These are phyloP conservation scores for Infundibulicybe gibba DNA, from an alignment of 768 basidiomycete genomes.

Conservation along the genomic window DNA sequence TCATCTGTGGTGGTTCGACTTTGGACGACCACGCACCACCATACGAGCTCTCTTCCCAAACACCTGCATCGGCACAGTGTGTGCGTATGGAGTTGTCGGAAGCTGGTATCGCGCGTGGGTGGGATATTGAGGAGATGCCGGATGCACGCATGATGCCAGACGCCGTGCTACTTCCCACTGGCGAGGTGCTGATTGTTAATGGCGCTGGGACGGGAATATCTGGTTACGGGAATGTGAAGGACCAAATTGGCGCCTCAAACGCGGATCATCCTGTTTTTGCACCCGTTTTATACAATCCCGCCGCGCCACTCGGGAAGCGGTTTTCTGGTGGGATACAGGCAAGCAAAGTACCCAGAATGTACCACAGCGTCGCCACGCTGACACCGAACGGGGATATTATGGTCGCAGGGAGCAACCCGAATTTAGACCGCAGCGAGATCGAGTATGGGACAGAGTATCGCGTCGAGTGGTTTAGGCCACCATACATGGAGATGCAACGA, in stretches of 20 bases:
- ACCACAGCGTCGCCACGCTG: constrained; percentile 81
- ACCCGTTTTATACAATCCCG: constrained; percentile 68
- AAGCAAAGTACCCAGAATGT: constrained; percentile 69
- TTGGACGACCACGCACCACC: constrained; percentile 57
- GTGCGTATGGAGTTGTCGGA: constrained; percentile 64
- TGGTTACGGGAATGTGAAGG: constrained; percentile 71
- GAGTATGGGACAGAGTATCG: constrained; percentile 85
- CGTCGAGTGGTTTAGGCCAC: constrained; percentile 82
- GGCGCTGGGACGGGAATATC: constrained; percentile 72
- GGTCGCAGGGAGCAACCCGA: constrained; percentile 84
- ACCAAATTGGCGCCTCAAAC: constrained; percentile 73
- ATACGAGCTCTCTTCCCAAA: constrained; percentile 67
- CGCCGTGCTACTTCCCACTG: constrained; percentile 77
- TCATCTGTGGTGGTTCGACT: constrained; percentile 76
- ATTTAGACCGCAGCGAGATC: constrained; percentile 70
- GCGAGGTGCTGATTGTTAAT: constrained; percentile 71
- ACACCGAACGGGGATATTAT: constrained; percentile 69
- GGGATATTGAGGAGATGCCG: constrained; percentile 77
- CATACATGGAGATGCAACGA: constrained; percentile 65
- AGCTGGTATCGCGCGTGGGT: constrained; percentile 61
- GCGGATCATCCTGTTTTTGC: constrained; percentile 69
- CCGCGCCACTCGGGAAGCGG: constrained; percentile 47
- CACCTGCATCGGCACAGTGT: constrained; percentile 71
- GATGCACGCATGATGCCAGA: constrained; percentile 74
- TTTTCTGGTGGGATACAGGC: constrained; percentile 59